Evolutionary conservation across 345 rosid genomes (phyloP), one percentile per base, ranked within the genome.

Genomic region (Dipteronia sinensis): DNA sequence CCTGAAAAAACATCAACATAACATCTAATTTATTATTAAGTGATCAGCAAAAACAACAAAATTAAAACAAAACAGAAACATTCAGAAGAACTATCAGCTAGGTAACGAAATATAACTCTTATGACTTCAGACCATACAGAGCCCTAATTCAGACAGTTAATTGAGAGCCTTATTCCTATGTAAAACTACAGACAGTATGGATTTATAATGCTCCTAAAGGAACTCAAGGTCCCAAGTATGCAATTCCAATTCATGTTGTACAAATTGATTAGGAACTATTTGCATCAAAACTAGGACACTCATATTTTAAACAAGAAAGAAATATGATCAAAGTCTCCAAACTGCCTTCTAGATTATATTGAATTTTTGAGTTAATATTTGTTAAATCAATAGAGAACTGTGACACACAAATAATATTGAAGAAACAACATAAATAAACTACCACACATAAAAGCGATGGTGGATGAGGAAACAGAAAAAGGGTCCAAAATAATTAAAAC

Each of bases 1-100:
- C 99, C 99, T 95, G 83, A 29, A 78, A 78, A 78, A 77, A 22
- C 63, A 79, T 10, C 47, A 31, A 9, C 15, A 70, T 58, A n/a
- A 51, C 38, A 58, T 80, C 31, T 31, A 63, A 25, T 64, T 46
- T 10, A 23, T 63, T 22, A 72, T 55, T 7, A 31, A 62, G 20
- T 9, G 17, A 73, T n/a, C 15, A 58, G 63, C 20, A 22, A 27
- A 61, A 22, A 11, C 34, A 22, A 63, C 29, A 22, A 20, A 40
- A 49, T 9, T 47, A 8, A 59, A 16, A 9, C 64, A 59, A 22
- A 59, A 59, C 20, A 59, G 3, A 59, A 59, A 10, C 12, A n/a
- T n/a, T n/a, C 64, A 19, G 12, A 59, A n/a, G 64, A 59, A 59
- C 64, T 9, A 22, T 53, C 17, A 53, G 15, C 49, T 53, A 53